Conservation (phyloP, 352 stramenopile genomes). For the Aphanomyces euteiches region DNA sequence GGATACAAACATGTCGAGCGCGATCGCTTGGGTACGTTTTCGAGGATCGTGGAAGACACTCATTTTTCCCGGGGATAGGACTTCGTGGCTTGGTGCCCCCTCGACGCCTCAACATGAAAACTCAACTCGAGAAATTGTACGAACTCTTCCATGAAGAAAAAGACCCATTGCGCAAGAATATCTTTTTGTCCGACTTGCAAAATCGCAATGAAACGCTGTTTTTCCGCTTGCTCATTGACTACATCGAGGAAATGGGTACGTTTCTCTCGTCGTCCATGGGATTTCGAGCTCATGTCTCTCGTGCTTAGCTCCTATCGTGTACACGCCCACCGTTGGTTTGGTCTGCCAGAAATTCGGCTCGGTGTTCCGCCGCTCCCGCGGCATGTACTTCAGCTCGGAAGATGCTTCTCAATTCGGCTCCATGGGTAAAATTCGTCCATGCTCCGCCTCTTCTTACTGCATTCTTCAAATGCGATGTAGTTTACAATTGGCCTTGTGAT, state of each 20-base stretch:
- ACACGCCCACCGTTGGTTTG: slow-evolving; percentile 96
- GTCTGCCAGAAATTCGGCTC: slow-evolving; percentile 90
- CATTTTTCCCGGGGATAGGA: slow-evolving; percentile 35
- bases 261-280: slow-evolving; percentile 35
- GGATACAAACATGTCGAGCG: slow-evolving; percentile 81
- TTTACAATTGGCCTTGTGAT: slow-evolving; percentile 96
- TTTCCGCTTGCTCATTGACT: slow-evolving; percentile 88
- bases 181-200: slow-evolving; percentile 92
- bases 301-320: slow-evolving; percentile 74
- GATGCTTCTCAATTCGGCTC: slow-evolving; percentile 86
- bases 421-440: slow-evolving; percentile 38
- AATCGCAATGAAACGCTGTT: slow-evolving; percentile 96
- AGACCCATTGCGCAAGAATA: slow-evolving; percentile 88
- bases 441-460: not conserved
- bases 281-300: slow-evolving; percentile 36
- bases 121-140: slow-evolving; percentile 75
- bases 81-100: slow-evolving; percentile 81
- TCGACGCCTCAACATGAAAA: slow-evolving; percentile 60
- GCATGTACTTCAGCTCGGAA: slow-evolving; percentile 94
- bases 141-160: slow-evolving; percentile 58
- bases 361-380: slow-evolving; percentile 85
- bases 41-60: not conserved
- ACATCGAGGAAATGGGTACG: slow-evolving; percentile 90
- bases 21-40: slow-evolving; percentile 64
- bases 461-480: slow-evolving; percentile 46